phyloP scores from a whole-genome alignment of 164 flowering plant genomes.

The Nymphaea thermarum region DNA sequence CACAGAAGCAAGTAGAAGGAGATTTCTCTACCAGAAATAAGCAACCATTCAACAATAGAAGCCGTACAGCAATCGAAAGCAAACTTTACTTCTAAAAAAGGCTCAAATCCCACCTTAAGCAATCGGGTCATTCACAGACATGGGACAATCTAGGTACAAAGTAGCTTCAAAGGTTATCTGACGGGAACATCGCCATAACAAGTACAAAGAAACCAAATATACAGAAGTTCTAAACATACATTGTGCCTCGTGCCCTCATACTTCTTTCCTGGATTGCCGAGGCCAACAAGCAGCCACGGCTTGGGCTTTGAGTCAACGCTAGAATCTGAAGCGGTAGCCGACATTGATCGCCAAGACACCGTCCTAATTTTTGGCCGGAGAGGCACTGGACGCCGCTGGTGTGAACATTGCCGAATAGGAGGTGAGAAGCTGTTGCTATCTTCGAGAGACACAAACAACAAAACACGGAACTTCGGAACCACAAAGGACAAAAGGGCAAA shows the following conservation, averaged over 20 bases:
- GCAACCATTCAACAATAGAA: no score
- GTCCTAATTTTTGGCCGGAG: not conserved
- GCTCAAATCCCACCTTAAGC: not conserved
- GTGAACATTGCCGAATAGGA: not conserved
- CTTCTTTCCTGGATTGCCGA: constrained; percentile 84
- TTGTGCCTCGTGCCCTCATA: constrained; percentile 70
- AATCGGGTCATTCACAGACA: not conserved
- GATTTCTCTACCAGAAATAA: no score
- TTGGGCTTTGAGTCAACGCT: constrained; percentile 15
- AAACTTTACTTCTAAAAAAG: no score
- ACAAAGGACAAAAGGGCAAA: not conserved
- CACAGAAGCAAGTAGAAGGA: no score
- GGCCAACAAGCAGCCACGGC: constrained; percentile 83
- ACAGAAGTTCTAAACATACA: constrained; percentile 18
- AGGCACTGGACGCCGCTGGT: not conserved
- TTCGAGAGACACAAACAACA: not conserved
- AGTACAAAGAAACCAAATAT: not conserved
- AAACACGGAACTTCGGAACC: not conserved
- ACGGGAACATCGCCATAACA: not conserved
- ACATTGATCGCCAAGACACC: not conserved
- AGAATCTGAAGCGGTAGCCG: not conserved
- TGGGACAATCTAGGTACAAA: not conserved
- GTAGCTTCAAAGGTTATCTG: not conserved
- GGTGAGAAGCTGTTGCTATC: not conserved
- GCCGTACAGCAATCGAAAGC: no score